Base-by-base conservation (phyloP, 345 rosid genomes). In the Salix udensis region DNA sequence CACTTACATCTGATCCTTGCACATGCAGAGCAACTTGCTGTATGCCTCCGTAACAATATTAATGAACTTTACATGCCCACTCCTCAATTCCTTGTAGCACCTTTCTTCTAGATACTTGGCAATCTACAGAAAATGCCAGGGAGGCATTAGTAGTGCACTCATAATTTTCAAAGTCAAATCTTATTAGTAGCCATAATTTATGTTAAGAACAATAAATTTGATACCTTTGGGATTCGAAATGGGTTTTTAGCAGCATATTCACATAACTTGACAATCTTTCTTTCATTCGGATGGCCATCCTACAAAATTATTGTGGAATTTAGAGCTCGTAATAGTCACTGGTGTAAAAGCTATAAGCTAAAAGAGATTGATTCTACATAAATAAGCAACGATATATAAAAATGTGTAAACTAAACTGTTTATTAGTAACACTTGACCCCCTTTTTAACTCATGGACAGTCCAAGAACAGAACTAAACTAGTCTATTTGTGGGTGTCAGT, bases 241-340 rank as follows among this genome's bases (percentile, higher is more conserved):
- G 99, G 97, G 64, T 93, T 96, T 75, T 80, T 92, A 0, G 96
- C 92, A 82, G 98, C 99, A 85, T 96, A 96, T 87, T 93, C 98
- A 24, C 98, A 96, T 74, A 96, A 83, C 72, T 96, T 96, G 16
- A 84, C 82, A 70, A 96, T 92, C 77, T 90, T 96, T 74, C 99
- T 89, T 72, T 96, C 99, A 74, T 88, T 91, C 75, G 91, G 84
- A 65, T 82, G 80, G 67, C 83, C 89, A 86, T 93, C 95, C 99
- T 96, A 81, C 78, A 78, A 72, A 78, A 53, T 12, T 21, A 68
- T 58, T 12, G 67, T 39, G 73, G 65, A 30, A 46, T 6, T 19
- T 3, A 40, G 58, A 72, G 21, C 48, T 14, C 21, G 12, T 44
- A 26, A 15, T 48, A 58, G 16, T 48, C 55, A 26, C 7, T 34